phyloP scores from a whole-genome alignment of 1,139 yeast genomes.

The Sugiyamaella pinicola region DNA sequence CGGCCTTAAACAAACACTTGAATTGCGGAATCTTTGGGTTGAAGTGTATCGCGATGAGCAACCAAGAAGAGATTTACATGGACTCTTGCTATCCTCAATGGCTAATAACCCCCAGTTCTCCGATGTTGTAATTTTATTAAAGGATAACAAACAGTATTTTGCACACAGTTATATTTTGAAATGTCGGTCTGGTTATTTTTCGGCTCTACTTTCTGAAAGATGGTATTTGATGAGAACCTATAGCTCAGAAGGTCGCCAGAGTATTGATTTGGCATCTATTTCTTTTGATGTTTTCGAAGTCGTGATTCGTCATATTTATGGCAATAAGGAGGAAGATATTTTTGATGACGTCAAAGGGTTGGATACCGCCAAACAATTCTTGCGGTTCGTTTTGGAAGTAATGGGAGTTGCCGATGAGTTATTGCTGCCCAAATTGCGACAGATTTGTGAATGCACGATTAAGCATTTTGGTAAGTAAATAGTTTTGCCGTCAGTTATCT shows the following conservation, averaged over 20 bases:
- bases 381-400: constrained; percentile 59
- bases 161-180: constrained; percentile 57
- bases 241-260: constrained; percentile 22
- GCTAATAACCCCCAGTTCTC: constrained; percentile 22
- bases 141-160: constrained; percentile 46
- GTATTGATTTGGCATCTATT: constrained; percentile 52
- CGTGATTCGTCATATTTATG: constrained; percentile 61
- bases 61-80: constrained; percentile 25
- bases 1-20: constrained; percentile 28
- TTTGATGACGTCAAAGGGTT: constrained; percentile 47
- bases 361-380: constrained; percentile 49
- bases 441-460: constrained; percentile 62
- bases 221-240: constrained; percentile 48
- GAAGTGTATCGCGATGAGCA: constrained; percentile 30
- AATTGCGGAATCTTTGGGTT: constrained; percentile 29
- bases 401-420: constrained; percentile 67
- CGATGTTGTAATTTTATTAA: constrained; percentile 44
- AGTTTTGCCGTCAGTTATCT: background rate
- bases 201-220: constrained; percentile 55
- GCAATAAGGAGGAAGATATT: constrained; percentile 50
- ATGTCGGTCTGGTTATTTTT: constrained; percentile 65
- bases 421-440: constrained; percentile 59
- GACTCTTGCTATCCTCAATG: constrained; percentile 26
- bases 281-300: constrained; percentile 50
- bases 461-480: constrained; percentile 49